A percentile compares a stretch with the other conserved stretches of the same genome.
These are phyloP conservation scores for Triticum monococcum DNA, from an alignment of 176 grass and related monocot genomes.

Conservation along the genomic window DNA sequence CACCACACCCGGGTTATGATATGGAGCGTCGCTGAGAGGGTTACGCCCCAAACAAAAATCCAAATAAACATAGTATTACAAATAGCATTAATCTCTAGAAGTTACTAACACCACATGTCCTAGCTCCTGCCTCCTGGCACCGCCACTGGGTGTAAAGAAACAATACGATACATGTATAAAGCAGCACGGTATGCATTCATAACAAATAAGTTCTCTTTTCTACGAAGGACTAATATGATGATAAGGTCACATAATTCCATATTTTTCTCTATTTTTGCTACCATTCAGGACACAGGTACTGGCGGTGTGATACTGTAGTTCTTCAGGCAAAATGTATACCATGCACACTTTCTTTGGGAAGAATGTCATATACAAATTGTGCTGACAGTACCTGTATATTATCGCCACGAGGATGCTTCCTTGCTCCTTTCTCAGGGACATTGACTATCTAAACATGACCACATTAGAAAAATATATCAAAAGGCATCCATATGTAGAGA, in stretches of 20 bases:
- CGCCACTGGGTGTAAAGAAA: not conserved
- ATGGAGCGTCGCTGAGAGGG: no score
- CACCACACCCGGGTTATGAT: no score
- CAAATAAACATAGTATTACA: not conserved
- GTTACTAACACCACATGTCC: not conserved
- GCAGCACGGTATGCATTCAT: not conserved
- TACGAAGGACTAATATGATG: not conserved
- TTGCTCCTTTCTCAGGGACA: constrained; percentile 90
- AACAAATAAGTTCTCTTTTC: not conserved
- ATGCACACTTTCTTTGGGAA: not conserved
- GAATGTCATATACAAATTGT: constrained; percentile 21
- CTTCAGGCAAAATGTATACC: constrained; percentile 8
- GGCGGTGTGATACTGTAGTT: not conserved
- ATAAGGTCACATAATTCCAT: not conserved
- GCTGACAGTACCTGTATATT: constrained; percentile 83
- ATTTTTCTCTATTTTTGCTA: constrained; percentile 5
- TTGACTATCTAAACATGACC: constrained; percentile 75
- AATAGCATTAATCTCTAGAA: not conserved
- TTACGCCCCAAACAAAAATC: no score
- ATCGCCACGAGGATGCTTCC: constrained; percentile 94
- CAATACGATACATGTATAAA: not conserved
- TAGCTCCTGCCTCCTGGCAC: constrained; percentile 4
- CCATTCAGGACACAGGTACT: constrained; percentile 6
- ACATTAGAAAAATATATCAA: constrained; percentile 22
- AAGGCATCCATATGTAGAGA: constrained; percentile 8